Conservation (phyloP, 768 basidiomycete species). For the Nevesoporus exiguus region DNA sequence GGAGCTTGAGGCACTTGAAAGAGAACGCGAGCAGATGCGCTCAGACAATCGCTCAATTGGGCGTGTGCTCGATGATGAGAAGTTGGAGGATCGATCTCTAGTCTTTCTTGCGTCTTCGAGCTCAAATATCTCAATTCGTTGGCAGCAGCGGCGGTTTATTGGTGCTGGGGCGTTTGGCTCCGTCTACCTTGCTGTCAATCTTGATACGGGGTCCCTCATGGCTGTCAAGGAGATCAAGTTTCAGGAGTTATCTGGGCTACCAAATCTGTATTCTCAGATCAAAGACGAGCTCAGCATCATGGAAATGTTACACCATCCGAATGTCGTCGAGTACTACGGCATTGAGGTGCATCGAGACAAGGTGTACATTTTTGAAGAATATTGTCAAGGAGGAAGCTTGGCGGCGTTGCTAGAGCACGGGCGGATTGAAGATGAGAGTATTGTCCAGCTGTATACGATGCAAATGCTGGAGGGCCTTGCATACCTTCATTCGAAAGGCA, state of each 20-base stretch:
- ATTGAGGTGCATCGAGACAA: constrained; percentile 99
- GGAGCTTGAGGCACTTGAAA: constrained; percentile 64
- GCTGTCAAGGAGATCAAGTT: constrained; percentile 99
- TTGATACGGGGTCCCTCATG: constrained; percentile 95
- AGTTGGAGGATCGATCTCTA: constrained; percentile 88
- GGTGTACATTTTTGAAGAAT: constrained; percentile 99
- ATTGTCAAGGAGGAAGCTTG: constrained; percentile 93
- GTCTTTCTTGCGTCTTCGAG: constrained; percentile 94
- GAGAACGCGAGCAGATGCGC: constrained; percentile 53
- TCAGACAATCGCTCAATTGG: constrained; percentile 77
- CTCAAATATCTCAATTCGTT: constrained; percentile 91
- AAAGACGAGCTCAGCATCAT: constrained; percentile 95
- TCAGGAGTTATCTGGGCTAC: constrained; percentile 85
- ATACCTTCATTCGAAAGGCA: constrained; percentile 89
- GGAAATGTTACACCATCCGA: constrained; percentile 97
- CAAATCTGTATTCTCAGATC: constrained; percentile 88
- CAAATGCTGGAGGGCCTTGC: constrained; percentile 94
- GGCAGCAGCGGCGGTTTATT: constrained; percentile 98
- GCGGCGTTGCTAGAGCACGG: constrained; percentile 88
- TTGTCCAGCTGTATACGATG: constrained; percentile 92
- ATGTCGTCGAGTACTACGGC: constrained; percentile 98
- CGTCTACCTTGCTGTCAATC: constrained; percentile 98
- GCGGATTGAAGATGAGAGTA: constrained; percentile 93
- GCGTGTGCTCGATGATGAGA: constrained; percentile 91
- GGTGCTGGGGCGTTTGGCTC: constrained; percentile 98